A percentile compares a stretch with the other conserved stretches of the same genome.
Conservation (phyloP, 495 filamentous ascomycete genomes). For the Daldinia vernicosa region DNA sequence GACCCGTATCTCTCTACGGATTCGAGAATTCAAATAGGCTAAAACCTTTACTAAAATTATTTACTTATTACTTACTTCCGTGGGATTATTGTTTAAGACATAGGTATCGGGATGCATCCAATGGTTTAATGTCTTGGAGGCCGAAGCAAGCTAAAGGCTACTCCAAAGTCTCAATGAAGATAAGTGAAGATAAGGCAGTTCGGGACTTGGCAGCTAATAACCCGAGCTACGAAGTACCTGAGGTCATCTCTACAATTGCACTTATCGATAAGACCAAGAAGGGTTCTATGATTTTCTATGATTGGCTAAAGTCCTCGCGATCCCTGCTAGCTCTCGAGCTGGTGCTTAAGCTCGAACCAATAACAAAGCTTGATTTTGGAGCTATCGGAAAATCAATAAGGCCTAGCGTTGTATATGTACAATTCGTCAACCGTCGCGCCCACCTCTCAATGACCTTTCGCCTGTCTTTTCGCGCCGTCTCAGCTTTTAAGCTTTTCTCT, state of each 20-base stretch:
- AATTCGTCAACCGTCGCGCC: constrained; percentile 39
- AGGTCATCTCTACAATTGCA: neutral
- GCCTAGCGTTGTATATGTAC: constrained; percentile 49
- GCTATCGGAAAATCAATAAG: constrained; percentile 37
- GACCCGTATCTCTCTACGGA: neutral
- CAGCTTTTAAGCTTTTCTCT: constrained; percentile 20
- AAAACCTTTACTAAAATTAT: neutral
- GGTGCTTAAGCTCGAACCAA: neutral
- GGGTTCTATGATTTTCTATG: too few species aligned
- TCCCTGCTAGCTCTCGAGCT: neutral
- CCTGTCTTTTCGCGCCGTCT: constrained; percentile 17
- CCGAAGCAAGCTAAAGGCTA: neutral
- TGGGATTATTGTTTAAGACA: neutral
- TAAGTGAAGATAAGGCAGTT: neutral
- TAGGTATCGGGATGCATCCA: neutral
- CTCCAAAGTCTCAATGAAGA: neutral
- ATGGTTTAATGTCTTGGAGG: neutral
- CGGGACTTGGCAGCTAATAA: neutral
- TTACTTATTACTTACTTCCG: neutral
- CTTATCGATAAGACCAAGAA: constrained; percentile 23
- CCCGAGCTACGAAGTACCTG: neutral
- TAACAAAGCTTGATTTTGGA: neutral
- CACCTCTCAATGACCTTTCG: constrained; percentile 17
- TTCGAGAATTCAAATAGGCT: neutral
- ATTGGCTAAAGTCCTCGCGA: constrained; percentile 1